These are phyloP conservation scores for Morella rubra DNA, from an alignment of 306 rosid species.

Conservation along the genomic window DNA sequence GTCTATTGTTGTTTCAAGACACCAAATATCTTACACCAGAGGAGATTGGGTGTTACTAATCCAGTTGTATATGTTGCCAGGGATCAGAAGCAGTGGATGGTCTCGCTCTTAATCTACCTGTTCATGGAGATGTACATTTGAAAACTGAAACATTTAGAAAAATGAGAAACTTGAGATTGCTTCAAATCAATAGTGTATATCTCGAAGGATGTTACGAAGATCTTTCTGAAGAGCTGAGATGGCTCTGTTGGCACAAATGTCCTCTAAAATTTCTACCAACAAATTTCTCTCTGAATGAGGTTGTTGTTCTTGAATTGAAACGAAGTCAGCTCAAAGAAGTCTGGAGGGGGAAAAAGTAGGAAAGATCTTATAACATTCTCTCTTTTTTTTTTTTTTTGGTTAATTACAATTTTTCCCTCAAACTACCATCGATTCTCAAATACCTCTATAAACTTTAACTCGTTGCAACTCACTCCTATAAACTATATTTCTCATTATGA, in stretches of 20 bases:
- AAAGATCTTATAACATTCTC: too few species aligned
- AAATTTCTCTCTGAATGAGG: too few species aligned
- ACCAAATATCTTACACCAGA: too few species aligned
- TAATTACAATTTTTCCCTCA: too few species aligned
- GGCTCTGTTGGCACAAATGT: not conserved
- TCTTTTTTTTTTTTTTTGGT: too few species aligned
- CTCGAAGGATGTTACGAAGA: not conserved
- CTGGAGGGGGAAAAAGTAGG: not conserved
- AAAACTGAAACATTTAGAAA: too few species aligned
- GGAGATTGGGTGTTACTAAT: not conserved
- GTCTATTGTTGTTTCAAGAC: not conserved
- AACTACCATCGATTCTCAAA: too few species aligned
- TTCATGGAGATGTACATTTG: not conserved
- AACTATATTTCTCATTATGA: too few species aligned
- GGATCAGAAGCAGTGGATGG: too few species aligned
- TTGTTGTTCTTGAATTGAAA: not conserved
- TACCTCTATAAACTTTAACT: too few species aligned
- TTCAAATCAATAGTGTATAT: not conserved
- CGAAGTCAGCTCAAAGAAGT: not conserved
- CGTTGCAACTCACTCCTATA: too few species aligned
- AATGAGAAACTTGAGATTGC: not conserved
- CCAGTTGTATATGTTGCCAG: not conserved
- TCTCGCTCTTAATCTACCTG: not conserved
- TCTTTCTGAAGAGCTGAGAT: not conserved
- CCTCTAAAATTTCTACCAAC: not conserved